Evolutionary conservation across 768 basidiomycete genomes (phyloP).

Genomic region (Chlorophyllum brunneum): DNA sequence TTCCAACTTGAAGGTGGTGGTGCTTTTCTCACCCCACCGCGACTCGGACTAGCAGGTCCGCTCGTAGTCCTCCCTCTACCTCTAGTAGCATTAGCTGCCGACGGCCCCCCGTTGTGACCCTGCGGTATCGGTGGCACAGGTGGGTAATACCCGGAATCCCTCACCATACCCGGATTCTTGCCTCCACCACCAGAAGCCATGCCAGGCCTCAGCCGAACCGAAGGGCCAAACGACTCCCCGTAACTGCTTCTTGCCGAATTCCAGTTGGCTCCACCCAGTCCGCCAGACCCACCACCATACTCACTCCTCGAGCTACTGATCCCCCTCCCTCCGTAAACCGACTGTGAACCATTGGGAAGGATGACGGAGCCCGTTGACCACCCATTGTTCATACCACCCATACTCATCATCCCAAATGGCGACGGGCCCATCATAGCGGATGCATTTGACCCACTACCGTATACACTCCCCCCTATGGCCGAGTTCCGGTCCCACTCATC

Average conservation of each 20-base stretch:
- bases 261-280: slow-evolving; percentile 44
- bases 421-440: slow-evolving; percentile 21
- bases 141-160: slow-evolving; percentile 40
- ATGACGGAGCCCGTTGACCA: slow-evolving; percentile 46
- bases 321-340: slow-evolving; percentile 52
- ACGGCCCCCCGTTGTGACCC: slow-evolving; percentile 14
- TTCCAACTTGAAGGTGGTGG: slow-evolving; percentile 67
- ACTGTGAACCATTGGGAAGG: slow-evolving; percentile 45
- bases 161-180: slow-evolving; percentile 17
- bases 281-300: slow-evolving; percentile 48
- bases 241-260: slow-evolving; percentile 63
- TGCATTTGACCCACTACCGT: slow-evolving; percentile 30
- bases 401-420: slow-evolving; percentile 31
- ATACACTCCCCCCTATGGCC: slow-evolving; percentile 47
- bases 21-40: slow-evolving; percentile 24
- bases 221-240: slow-evolving; percentile 58
- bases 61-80: slow-evolving; percentile 37
- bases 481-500: slow-evolving; percentile 90
- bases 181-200: not conserved
- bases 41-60: slow-evolving; percentile 36
- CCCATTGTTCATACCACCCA: slow-evolving; percentile 31
- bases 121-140: slow-evolving; percentile 36
- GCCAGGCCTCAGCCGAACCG: slow-evolving; percentile 9
- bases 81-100: slow-evolving; percentile 4
- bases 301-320: slow-evolving; percentile 55